Evolutionary conservation across 768 basidiomycete species (phyloP), one percentile per base, ranked within the genome.

Genomic region (Serendipita sp.): DNA sequence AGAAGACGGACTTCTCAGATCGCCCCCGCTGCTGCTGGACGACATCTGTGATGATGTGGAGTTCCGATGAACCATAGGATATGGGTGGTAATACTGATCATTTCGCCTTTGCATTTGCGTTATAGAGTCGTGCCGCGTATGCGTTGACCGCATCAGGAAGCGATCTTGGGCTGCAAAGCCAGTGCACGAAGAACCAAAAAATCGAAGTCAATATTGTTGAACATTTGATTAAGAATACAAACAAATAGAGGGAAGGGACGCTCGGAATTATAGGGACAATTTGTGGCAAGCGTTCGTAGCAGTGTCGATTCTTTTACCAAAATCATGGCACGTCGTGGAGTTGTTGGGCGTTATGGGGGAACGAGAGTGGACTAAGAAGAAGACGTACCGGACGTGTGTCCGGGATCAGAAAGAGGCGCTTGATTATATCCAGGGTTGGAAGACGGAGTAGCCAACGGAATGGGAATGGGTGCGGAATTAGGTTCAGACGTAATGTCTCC

Each of bases 301-400:
- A 28, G 45, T n/a, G 45, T 20, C 45, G 45, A 48, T 48, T 48
- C 5, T 20, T 48, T 38, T 7, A 38, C 38, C n/a, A n/a, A n/a
- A 38, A 14, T 38, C 38, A 14, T 48, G 45, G 45, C 20, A 48
- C 5, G n/a, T 48, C 45, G n/a, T 48, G 45, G 45, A 48, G 45
- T 20, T 20, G 20, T 48, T 48, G 45, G 45, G 26, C n/a, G n/a
- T 48, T n/a, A 48, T 58, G 20, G 33, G 53, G 53, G 53, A 31
- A 4, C 48, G 28, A n/a, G n/a, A 50, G 38, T 48, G 20, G 30
- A 33, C 33, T 58, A 58, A 58, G 53, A 9, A 58, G 53, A 58
- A 58, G 53, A 58, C 53, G 53, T 58, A 58, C 53, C 53, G 53
- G 53, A 58, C 53, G 53, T 22, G 11, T 58, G 53, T 58, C 53